Percentiles rank a stretch among this genome's conserved stretches.
phyloP scores from a whole-genome alignment of 2,329 filamentous ascomycete species.

The Venturia oleaginea region DNA sequence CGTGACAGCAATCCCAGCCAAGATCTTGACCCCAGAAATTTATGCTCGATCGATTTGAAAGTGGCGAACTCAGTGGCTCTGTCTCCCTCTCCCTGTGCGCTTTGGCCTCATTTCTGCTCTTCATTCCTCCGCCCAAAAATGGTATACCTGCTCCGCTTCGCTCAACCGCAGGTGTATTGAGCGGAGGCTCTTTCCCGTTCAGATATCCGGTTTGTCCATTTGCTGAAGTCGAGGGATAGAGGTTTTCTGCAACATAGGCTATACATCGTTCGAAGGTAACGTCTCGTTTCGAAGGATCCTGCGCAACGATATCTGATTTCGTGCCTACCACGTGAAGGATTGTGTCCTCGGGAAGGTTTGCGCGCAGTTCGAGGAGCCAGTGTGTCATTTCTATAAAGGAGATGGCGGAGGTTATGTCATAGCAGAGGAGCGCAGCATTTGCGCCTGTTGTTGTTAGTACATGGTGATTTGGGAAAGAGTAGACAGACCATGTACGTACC shows the following conservation, averaged over 20 bases:
- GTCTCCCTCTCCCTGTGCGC: background rate
- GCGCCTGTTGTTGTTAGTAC: constrained; percentile 47
- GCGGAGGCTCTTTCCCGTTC: background rate
- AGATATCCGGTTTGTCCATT: constrained; percentile 38
- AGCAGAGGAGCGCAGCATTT: constrained; percentile 88
- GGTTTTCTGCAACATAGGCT: constrained; percentile 86
- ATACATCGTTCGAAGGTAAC: constrained; percentile 95
- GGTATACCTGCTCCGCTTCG: background rate
- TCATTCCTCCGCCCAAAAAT: background rate
- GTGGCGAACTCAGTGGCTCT: constrained; percentile 11
- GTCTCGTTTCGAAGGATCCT: constrained; percentile 67
- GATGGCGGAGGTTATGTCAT: constrained; percentile 78
- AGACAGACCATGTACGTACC: constrained; percentile 22
- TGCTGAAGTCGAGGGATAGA: constrained; percentile 63
- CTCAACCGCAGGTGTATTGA: constrained; percentile 9
- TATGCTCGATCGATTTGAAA: constrained; percentile 37
- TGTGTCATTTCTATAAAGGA: constrained; percentile 88
- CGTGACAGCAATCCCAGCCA: constrained; percentile 95
- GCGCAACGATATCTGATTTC: constrained; percentile 81
- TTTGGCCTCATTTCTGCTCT: background rate
- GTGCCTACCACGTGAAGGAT: constrained; percentile 93
- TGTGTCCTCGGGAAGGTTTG: constrained; percentile 66
- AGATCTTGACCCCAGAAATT: constrained; percentile 88
- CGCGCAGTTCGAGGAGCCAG: constrained; percentile 78
- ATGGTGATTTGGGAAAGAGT: background rate